Conservation (phyloP, 176 grass and related monocot genomes). For the Carex cristatella region DNA sequence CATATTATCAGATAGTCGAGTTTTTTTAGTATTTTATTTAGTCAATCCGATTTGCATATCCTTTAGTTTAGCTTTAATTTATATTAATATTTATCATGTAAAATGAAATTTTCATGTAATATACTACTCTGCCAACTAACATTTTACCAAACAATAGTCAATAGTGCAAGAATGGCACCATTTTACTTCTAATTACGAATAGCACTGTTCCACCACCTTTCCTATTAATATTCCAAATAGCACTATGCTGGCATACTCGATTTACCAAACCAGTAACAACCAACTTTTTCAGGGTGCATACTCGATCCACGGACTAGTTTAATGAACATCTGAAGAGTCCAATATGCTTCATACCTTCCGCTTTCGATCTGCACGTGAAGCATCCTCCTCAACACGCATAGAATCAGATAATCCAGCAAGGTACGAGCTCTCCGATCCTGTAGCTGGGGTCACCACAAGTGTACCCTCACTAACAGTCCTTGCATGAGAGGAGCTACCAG, state of each 20-base stretch:
- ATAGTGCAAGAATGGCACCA: background rate
- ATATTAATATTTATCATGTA: background rate
- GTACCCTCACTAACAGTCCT: conserved; percentile 43
- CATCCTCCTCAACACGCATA: conserved; percentile 47
- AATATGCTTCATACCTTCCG: conserved; percentile 59
- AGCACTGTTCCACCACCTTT: background rate
- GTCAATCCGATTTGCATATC: background rate
- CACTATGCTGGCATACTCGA: background rate
- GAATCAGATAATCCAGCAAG: conserved; percentile 40
- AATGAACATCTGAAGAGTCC: background rate
- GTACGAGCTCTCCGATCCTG: conserved; percentile 40
- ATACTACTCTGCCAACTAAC: background rate
- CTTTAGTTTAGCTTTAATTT: background rate
- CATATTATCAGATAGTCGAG: background rate
- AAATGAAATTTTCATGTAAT: background rate
- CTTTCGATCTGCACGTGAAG: conserved; percentile 64
- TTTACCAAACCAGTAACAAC: background rate
- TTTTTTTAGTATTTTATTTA: background rate
- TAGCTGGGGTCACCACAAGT: conserved; percentile 40
- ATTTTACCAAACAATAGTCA: background rate
- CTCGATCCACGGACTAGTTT: background rate
- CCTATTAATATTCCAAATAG: background rate
- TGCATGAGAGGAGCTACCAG: conserved; percentile 38
- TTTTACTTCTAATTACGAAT: background rate
- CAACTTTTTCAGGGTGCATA: background rate